Base-by-base conservation (phyloP, 1,284 basidiomycete species). In the Pyrrhoderma lamaoense region DNA sequence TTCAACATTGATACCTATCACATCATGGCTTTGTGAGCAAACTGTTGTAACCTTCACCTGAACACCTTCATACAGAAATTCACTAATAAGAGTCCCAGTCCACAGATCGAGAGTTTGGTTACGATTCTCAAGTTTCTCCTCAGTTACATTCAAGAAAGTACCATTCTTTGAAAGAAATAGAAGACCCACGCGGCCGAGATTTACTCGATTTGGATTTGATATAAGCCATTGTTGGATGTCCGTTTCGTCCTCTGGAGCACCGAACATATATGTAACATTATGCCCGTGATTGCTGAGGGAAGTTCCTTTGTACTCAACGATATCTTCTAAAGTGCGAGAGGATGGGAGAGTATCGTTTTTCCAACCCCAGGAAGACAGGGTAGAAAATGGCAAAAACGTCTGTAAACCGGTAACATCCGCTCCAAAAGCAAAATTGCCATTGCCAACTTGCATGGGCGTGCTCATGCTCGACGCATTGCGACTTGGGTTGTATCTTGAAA, bases 361-460 rank as follows among this genome's bases (percentile, higher is more conserved):
- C 76, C 76, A 80, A 1, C 73, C 77, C 79, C 78, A 80, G 14
- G 73, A 74, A 3, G 77, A 75, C 67, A 82, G 70, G 54, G 69
- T 79, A 8, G 73, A 72, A 62, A 71, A 80, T 4, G 77, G 76
- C 37, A 70, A 67, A 61, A 79, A 72, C 1, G 77, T 79, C 61
- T 80, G 78, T 18, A 80, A 67, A 8, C 76, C 76, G 1, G 79
- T 79, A 9, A 79, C 62, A 61, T 80, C 79, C 14, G 75, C 72
- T 14, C 76, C 76, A 56, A 82, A 80, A 3, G 77, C 79, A 57
- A 82, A 80, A 61, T 76, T 74, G 11, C 79, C 78, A 61, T 80
- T 82, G 8, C 79, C 79, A 45, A 80, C 68, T 61, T 80, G 78
- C 67, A 80, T 71, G 3, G 78, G 78, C 2, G 78, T 79, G 23